A percentile compares a stretch with the other conserved stretches of the same genome.
These are phyloP conservation scores for Suillus clintonianus DNA, from an alignment of 768 basidiomycete genomes.

Conservation along the genomic window DNA sequence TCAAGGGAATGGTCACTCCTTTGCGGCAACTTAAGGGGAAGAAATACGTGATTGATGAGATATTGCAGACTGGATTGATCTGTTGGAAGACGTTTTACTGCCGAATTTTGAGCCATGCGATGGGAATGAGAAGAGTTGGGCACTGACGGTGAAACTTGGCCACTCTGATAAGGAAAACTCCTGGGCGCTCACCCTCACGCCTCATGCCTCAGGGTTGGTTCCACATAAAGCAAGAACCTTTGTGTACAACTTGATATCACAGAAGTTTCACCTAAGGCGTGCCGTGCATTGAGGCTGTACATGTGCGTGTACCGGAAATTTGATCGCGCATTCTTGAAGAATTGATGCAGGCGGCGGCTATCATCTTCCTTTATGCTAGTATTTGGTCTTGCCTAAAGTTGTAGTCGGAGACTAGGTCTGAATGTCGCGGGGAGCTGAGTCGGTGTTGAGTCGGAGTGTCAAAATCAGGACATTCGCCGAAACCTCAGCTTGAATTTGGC, in stretches of 20 bases:
- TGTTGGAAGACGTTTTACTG: background rate
- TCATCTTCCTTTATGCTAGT: too few species aligned
- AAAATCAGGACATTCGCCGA: background rate
- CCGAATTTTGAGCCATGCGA: too few species aligned
- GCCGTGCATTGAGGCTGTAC: background rate
- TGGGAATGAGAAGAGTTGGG: too few species aligned
- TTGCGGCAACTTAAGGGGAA: conserved; percentile 43
- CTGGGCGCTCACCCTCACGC: background rate
- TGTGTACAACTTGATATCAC: background rate
- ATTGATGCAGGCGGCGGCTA: too few species aligned
- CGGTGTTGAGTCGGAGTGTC: too few species aligned
- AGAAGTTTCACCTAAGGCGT: background rate
- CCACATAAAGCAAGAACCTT: background rate
- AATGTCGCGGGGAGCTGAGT: too few species aligned
- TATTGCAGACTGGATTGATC: conserved; percentile 22
- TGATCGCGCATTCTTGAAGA: background rate
- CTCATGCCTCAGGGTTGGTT: background rate
- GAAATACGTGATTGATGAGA: conserved; percentile 43
- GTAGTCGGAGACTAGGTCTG: too few species aligned
- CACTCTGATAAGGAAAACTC: background rate
- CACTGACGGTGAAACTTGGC: too few species aligned
- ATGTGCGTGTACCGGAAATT: background rate
- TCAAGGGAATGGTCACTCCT: conserved; percentile 28
- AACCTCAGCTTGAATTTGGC: too few species aligned
- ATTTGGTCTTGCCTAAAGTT: too few species aligned